These are phyloP conservation scores for Populus hybrid DNA, from an alignment of 441 rosid genomes.

Conservation along the genomic window DNA sequence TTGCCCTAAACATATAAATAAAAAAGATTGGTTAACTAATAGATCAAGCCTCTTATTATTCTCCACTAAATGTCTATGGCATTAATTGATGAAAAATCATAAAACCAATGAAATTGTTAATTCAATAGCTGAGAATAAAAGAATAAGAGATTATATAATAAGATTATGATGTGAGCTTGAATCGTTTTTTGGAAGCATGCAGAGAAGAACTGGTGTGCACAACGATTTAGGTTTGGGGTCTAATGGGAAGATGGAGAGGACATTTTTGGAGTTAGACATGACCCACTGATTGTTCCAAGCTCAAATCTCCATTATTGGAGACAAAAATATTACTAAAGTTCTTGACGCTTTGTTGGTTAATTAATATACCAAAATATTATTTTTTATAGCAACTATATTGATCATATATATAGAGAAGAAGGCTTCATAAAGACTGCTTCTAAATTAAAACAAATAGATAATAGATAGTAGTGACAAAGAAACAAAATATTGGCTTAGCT, in stretches of 20 bases:
- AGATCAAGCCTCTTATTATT: not conserved
- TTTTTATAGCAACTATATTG: no score
- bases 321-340: no score
- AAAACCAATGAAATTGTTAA: not conserved
- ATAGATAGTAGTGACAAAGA: no score
- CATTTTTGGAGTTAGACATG: not conserved
- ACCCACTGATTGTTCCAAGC: not conserved
- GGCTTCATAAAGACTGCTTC: no score
- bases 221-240: not conserved
- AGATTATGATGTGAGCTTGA: not conserved
- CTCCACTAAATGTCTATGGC: not conserved
- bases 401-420: no score
- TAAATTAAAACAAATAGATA: no score
- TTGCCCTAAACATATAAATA: conserved; percentile 5
- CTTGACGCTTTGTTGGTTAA: no score
- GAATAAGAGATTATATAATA: not conserved
- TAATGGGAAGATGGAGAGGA: not conserved
- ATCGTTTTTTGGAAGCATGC: conserved; percentile 4
- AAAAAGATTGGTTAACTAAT: no score
- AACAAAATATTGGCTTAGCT: no score
- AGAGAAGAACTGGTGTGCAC: not conserved
- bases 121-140: not conserved
- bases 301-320: no score
- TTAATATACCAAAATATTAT: no score
- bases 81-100: not conserved